A percentile compares a stretch with the other conserved stretches of the same genome.
phyloP scores from a whole-genome alignment of 371 early-diverging fungal genomes.

The Enterocytospora artemiae region DNA sequence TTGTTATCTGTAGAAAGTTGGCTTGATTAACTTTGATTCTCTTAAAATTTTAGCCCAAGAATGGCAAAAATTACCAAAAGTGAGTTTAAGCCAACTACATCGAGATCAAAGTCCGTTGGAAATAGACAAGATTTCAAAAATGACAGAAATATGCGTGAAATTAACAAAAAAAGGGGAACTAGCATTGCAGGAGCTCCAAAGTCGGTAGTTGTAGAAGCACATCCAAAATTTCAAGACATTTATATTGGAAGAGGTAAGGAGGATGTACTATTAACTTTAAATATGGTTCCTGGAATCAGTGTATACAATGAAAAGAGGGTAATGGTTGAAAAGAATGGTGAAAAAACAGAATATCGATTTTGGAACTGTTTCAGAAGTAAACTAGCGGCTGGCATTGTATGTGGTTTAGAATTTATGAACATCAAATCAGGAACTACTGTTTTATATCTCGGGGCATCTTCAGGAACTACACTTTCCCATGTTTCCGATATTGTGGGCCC shows the following conservation, averaged over 20 bases:
- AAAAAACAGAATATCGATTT: constrained; percentile 95
- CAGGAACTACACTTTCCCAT: constrained; percentile 97
- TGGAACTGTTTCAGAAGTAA: constrained; percentile 99
- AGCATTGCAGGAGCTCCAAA: constrained; percentile 9
- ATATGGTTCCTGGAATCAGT: constrained; percentile 87
- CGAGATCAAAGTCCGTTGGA: not conserved
- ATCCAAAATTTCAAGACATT: constrained; percentile 87
- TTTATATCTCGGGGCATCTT: constrained; percentile 92
- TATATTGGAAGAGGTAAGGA: constrained; percentile 95
- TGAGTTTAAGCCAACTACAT: not conserved
- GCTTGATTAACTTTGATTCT: too few species aligned
- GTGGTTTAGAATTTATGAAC: constrained; percentile 89
- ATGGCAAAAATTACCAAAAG: too few species aligned
- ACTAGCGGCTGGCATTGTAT: constrained; percentile 95
- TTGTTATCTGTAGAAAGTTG: too few species aligned
- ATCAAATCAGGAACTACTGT: constrained; percentile 93
- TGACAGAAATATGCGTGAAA: constrained; percentile 26
- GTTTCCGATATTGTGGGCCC: constrained; percentile 98
- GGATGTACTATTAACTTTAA: constrained; percentile 93
- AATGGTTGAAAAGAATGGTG: constrained; percentile 69
- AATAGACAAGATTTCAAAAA: not conserved
- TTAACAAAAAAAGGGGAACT: constrained; percentile 46
- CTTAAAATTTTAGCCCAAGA: too few species aligned
- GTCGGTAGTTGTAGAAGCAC: constrained; percentile 72
- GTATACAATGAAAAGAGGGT: constrained; percentile 98